Percentiles rank a stretch among this genome's conserved stretches.
These are phyloP conservation scores for Rhodotorula sp. DNA, from an alignment of 1,284 basidiomycete genomes.

Conservation along the genomic window DNA sequence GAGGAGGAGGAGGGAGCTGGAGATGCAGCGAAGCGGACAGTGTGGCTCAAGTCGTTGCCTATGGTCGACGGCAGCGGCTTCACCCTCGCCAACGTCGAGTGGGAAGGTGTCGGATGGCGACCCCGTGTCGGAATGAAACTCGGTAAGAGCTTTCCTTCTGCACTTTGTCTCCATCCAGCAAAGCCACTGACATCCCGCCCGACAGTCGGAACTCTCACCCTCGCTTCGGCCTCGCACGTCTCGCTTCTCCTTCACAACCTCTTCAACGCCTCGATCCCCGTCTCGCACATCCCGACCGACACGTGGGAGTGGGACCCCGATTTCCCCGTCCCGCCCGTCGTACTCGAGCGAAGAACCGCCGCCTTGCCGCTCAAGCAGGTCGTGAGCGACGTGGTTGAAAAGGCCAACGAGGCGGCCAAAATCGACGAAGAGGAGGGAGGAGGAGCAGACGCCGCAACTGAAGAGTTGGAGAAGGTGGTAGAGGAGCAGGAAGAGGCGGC, in stretches of 20 bases:
- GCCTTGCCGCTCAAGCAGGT: slow-evolving; percentile 10
- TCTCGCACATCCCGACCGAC: slow-evolving; percentile 79
- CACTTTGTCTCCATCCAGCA: background rate
- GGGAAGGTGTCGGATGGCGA: slow-evolving; percentile 85
- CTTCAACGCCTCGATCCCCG: slow-evolving; percentile 95
- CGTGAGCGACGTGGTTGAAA: slow-evolving; percentile 38
- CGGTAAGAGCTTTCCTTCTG: slow-evolving; percentile 55
- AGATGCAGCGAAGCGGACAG: background rate
- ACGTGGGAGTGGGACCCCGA: slow-evolving; percentile 83
- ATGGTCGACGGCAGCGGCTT: slow-evolving; percentile 77
- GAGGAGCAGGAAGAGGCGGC: slow-evolving; percentile 15
- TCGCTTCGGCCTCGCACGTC: slow-evolving; percentile 91
- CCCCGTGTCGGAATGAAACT: slow-evolving; percentile 81
- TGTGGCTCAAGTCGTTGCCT: slow-evolving; percentile 32
- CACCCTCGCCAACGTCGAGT: slow-evolving; percentile 69
- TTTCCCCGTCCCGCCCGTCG: slow-evolving; percentile 35
- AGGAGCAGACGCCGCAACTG: slow-evolving; percentile 29
- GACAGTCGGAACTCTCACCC: slow-evolving; percentile 76
- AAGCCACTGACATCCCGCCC: slow-evolving; percentile 6
- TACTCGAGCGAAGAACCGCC: slow-evolving; percentile 15
- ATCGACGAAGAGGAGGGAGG: slow-evolving; percentile 24
- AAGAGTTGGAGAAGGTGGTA: slow-evolving; percentile 22
- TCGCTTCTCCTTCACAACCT: slow-evolving; percentile 88
- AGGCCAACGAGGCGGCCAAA: slow-evolving; percentile 39
- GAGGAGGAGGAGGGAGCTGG: background rate